A percentile compares a stretch with the other conserved stretches of the same genome.
Evolutionary conservation across 257 asterid genomes (phyloP).

Genomic region (Linaria vulgaris): DNA sequence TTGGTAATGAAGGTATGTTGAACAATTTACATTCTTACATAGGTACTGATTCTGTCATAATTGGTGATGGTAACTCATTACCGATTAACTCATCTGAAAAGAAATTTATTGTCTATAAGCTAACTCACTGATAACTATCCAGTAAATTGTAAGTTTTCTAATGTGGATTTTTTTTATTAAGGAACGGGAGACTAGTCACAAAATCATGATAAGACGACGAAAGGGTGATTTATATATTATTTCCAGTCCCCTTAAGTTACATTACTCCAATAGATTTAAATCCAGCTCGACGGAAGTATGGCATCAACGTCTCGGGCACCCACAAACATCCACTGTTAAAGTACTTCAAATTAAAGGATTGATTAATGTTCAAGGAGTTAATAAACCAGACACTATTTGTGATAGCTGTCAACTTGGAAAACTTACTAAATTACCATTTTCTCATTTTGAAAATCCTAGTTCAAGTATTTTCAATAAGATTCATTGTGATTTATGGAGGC

Average conservation of each 20-base stretch:
- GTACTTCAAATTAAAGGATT: not conserved
- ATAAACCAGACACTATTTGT: not conserved
- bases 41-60: not conserved
- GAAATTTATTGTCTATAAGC: not conserved
- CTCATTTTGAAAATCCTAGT: not conserved
- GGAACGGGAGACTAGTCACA: not conserved
- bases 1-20: not conserved
- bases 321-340: not conserved
- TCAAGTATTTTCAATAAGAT: too few species aligned
- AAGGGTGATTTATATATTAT: not conserved
- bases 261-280: not conserved
- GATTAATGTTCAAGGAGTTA: too few species aligned
- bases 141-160: not conserved
- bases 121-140: not conserved
- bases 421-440: not conserved
- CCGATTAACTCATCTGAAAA: not conserved
- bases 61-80: not conserved
- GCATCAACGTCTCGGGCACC: too few species aligned
- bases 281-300: not conserved
- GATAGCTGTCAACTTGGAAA: conserved; percentile 18
- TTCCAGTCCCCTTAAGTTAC: too few species aligned
- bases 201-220: not conserved
- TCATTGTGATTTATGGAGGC: too few species aligned
- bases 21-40: not conserved
- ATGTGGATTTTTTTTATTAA: too few species aligned